These are phyloP conservation scores for Pichia sp. DNA, from an alignment of 1,139 yeast genomes.

Conservation along the genomic window DNA sequence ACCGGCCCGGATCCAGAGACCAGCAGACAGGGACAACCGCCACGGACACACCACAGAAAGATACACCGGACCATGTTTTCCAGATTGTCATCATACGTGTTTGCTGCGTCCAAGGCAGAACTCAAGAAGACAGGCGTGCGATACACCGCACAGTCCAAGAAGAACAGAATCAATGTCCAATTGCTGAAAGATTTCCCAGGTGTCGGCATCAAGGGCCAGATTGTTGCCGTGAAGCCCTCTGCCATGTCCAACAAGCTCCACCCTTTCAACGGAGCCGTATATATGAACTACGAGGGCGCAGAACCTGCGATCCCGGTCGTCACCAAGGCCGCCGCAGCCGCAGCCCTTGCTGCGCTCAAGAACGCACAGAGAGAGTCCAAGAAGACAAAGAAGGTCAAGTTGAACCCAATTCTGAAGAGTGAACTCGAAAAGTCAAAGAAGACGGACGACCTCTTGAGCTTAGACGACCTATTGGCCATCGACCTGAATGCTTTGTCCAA, in stretches of 20 bases:
- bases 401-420: conserved; percentile 15
- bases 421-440: conserved; percentile 10
- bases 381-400: conserved; percentile 14
- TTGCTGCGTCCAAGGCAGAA: conserved; percentile 19
- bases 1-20: neutral
- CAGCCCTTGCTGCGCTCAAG: conserved; percentile 19
- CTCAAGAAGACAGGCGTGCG: conserved; percentile 24
- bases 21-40: too few species aligned
- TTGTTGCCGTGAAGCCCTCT: conserved; percentile 73
- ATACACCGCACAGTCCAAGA: conserved; percentile 31
- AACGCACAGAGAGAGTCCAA: conserved; percentile 8
- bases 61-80: conserved; percentile 16
- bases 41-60: neutral
- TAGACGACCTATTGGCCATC: conserved; percentile 27
- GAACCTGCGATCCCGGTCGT: conserved; percentile 63
- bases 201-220: conserved; percentile 64
- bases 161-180: conserved; percentile 61
- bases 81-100: conserved; percentile 17
- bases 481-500: conserved; percentile 23
- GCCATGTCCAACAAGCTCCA: conserved; percentile 78
- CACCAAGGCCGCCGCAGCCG: conserved; percentile 26
- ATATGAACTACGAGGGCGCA: conserved; percentile 35
- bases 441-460: conserved; percentile 16
- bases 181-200: conserved; percentile 60
- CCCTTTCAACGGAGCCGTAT: conserved; percentile 60